Evolutionary conservation across 495 filamentous ascomycete genomes (phyloP).

Genomic region (Tuber aestivum): DNA sequence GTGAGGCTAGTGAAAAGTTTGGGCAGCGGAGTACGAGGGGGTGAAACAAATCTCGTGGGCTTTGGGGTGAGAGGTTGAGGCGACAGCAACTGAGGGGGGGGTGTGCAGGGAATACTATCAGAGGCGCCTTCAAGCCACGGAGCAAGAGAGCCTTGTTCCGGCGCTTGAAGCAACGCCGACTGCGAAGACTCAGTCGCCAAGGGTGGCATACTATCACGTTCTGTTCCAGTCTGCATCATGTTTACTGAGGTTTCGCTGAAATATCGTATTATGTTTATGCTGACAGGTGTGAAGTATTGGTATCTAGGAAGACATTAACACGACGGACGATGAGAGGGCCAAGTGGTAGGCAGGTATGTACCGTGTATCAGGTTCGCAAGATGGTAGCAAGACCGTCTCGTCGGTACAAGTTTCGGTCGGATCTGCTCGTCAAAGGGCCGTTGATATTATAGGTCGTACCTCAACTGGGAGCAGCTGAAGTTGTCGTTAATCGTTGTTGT

Average conservation of each 20-base stretch:
- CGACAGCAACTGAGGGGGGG: conserved; percentile 32
- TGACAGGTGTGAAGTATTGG: neutral
- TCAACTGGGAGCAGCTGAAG: neutral
- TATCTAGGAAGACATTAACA: conserved; percentile 5
- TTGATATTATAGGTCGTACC: neutral
- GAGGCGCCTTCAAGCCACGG: conserved; percentile 10
- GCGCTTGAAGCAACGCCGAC: neutral
- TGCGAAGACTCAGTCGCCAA: neutral
- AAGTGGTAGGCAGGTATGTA: neutral
- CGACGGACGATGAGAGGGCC: neutral
- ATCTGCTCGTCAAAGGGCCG: neutral
- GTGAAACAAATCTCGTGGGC: conserved; percentile 47
- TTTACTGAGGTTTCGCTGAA: neutral
- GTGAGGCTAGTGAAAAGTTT: conserved; percentile 49
- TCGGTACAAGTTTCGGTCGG: neutral
- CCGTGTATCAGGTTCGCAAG: neutral
- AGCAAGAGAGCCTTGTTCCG: neutral
- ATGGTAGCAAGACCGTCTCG: neutral
- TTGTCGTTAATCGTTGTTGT: neutral
- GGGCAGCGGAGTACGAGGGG: conserved; percentile 58
- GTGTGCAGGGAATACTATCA: conserved; percentile 24
- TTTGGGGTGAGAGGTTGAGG: conserved; percentile 42
- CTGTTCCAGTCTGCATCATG: neutral
- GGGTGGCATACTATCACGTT: neutral
- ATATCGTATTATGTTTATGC: neutral